A percentile compares a stretch with the other conserved stretches of the same genome.
Conservation (phyloP, 1,284 basidiomycete species). For the Naganishia sp. region DNA sequence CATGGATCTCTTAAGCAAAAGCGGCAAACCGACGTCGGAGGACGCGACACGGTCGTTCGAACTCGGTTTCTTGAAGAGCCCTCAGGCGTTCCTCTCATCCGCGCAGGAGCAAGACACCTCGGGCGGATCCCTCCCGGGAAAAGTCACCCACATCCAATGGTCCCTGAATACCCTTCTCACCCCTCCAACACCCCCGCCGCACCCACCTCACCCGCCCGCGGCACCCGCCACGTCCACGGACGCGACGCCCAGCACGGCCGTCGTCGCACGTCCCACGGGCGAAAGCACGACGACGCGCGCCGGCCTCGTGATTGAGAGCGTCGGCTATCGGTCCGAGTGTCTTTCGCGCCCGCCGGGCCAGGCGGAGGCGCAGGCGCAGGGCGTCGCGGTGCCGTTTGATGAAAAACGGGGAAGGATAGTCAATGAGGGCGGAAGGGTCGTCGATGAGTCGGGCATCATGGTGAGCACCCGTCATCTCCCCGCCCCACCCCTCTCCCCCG, state of each 20-base stretch:
- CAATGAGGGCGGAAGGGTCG: constrained; percentile 52
- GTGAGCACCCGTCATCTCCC: constrained; percentile 36
- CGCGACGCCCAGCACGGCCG: constrained; percentile 47
- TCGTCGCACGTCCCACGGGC: constrained; percentile 66
- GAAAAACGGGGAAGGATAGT: constrained; percentile 45
- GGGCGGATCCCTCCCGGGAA: constrained; percentile 55
- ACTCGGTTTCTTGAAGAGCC: constrained; percentile 76
- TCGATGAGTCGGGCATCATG: constrained; percentile 42
- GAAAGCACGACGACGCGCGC: constrained; percentile 61
- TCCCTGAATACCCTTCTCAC: constrained; percentile 44
- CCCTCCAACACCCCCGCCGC: constrained; percentile 31
- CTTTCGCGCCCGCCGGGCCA: constrained; percentile 36
- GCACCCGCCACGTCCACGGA: constrained; percentile 48
- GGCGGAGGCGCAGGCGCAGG: constrained; percentile 19
- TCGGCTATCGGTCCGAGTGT: constrained; percentile 81
- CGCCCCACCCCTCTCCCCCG: background rate
- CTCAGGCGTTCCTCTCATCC: constrained; percentile 58
- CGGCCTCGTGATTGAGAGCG: constrained; percentile 80
- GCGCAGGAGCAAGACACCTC: constrained; percentile 37
- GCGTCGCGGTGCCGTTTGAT: constrained; percentile 53
- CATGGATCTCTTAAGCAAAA: constrained; percentile 54
- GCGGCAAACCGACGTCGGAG: constrained; percentile 11
- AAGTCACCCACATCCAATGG: constrained; percentile 50
- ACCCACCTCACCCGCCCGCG: constrained; percentile 35
- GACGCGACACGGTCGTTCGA: constrained; percentile 65